Conservation (phyloP, 257 asterid species). For the Solanum stenotomum region DNA sequence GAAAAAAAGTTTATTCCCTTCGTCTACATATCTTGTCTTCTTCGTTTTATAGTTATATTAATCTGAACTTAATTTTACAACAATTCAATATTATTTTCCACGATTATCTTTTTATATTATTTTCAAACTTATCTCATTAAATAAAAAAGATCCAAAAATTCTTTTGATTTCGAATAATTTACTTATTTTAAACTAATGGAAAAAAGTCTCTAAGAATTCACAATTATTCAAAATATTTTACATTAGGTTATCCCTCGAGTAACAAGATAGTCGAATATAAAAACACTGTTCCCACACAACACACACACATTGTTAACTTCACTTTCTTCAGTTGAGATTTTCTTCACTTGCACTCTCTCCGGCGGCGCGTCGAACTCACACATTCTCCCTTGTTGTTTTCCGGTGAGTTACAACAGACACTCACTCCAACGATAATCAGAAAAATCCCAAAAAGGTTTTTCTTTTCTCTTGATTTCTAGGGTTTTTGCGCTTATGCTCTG, state of each 20-base stretch:
- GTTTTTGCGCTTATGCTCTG: not conserved
- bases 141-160: not conserved
- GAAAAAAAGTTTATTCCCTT: too few species aligned
- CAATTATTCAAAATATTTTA: not conserved
- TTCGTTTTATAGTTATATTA: too few species aligned
- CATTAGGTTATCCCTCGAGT: not conserved
- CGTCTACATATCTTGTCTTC: not conserved
- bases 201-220: not conserved
- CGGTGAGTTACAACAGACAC: not conserved
- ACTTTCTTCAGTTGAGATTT: not conserved
- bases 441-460: not conserved
- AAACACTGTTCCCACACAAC: not conserved
- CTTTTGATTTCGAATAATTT: too few species aligned
- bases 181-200: too few species aligned
- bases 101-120: too few species aligned
- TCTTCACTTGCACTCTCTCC: not conserved
- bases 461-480: slow-evolving; percentile 3
- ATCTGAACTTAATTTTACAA: too few species aligned
- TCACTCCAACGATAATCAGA: not conserved
- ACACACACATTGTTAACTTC: not conserved
- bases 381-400: not conserved
- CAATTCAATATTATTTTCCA: too few species aligned
- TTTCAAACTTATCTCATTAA: not conserved
- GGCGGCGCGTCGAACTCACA: not conserved
- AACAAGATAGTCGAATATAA: not conserved